Base-by-base conservation (phyloP, 2,329 filamentous ascomycete species). In the Stachybotrys echinatus region DNA sequence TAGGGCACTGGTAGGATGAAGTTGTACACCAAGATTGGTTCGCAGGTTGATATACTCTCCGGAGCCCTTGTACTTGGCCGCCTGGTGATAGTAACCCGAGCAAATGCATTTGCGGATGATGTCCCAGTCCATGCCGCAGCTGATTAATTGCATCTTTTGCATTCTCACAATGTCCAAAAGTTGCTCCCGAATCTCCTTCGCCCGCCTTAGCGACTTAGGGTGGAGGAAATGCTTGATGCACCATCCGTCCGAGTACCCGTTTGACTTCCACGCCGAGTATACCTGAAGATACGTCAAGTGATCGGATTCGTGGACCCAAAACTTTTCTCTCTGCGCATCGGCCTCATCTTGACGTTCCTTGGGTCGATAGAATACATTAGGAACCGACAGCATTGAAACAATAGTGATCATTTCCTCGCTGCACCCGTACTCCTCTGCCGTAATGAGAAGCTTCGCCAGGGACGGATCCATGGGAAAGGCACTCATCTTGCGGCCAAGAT, bases 371-470 rank as follows among this genome's bases (percentile, higher is more conserved):
- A 97, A 99, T 23, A 97, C 94, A 55, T 87, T 95, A 10, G 94
- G 94, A 0, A 99, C 94, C 1, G 90, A 95, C 8, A 99, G 80
- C 94, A 99, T 97, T 21, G 91, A 92, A 20, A 99, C 94, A 45
- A 99, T 97, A 0, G 92, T 97, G 20, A 96, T 81, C 88, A 99
- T 96, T 69, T 99, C 94, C 70, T 97, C 92, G 67, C 87, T 94
- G 70, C 94, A 99, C 43, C 83, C 87, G 65, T 96, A 96, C 55
- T 92, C 85, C 48, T 88, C 87, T 0, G 91, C 87, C 43, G 88
- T 96, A 64, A 99, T 96, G 49, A 99, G 80, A 12, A 99, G 83
- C 69, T 99, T 99, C 7, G 92, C 91, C 10, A 99, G 76, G 0
- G 92, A 92, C 0, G 94, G 94, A 56, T 99, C 94, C 92, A 99